Evolutionary conservation across 2,329 filamentous ascomycete genomes (phyloP), one percentile per base, ranked within the genome.

Genomic region (Colletotrichum viniferum): DNA sequence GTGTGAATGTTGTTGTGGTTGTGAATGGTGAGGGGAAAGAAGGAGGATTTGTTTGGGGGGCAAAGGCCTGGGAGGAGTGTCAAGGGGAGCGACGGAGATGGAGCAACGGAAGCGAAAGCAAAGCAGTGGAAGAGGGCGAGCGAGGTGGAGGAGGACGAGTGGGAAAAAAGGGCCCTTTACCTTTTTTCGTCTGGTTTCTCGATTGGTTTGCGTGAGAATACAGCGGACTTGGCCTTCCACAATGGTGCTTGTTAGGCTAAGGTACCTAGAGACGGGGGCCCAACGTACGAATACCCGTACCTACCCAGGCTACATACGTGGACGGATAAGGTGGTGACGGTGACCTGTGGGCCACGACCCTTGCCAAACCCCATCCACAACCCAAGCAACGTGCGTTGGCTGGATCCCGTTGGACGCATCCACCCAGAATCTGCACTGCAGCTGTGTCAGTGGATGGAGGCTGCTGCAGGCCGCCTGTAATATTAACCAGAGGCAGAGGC

Each of bases 11-110:
- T 21, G 43, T 52, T 7, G 61, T 55, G 58, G 58, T 68, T 76
- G 66, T 70, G 58, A 65, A 64, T 71, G 61, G 74, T 77, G 76
- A 77, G 76, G 76, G 76, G 74, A 67, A 77, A 68, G 48, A 71
- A 64, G 58, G 68, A 58, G 60, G 36, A 63, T 55, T 73, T 61
- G 48, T 63, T 75, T 68, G 69, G 73, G 73, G 69, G 73, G 62
- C 62, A 75, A 75, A 75, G 63, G 60, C 43, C 43, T 48, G 24
- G 24, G 56, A 64, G 56, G 65, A 72, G 43, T 48, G 43, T 48
- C 43, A 38, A 34, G 65, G n/a, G 43, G 62, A 30, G 69, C 43
- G 73, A 64, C 48, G 69, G 73, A 73, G 69, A 65, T 36, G 63
- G 69, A 67, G 67, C 67, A 48, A 48, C 18, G 38, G 34, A 75